Evolutionary conservation across 2,329 filamentous ascomycete species (phyloP).

Genomic region (Lasiodiplodia citricola): DNA sequence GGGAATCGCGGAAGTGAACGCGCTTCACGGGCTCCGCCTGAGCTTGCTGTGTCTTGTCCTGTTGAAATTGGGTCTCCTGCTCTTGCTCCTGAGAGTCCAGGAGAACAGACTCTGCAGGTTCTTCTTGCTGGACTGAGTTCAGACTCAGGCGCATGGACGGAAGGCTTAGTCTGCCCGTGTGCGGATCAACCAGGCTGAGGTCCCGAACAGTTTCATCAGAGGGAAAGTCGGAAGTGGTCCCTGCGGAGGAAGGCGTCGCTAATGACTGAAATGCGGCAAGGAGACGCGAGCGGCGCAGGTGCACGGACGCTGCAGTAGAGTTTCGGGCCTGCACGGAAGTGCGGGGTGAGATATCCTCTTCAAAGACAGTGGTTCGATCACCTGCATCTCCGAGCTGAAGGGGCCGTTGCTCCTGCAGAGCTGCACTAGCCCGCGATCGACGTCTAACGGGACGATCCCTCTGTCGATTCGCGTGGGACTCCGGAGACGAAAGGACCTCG

Average conservation of each 20-base stretch:
- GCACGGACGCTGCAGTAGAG: constrained; percentile 38
- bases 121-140: constrained; percentile 12
- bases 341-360: constrained; percentile 21
- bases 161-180: constrained; percentile 26
- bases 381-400: background rate
- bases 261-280: constrained; percentile 51
- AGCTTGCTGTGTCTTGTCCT: background rate
- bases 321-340: constrained; percentile 20
- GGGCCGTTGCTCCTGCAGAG: background rate
- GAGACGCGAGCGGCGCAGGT: constrained; percentile 56
- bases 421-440: constrained; percentile 11
- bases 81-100: constrained; percentile 33
- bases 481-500: constrained; percentile 56
- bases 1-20: constrained; percentile 58
- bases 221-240: constrained; percentile 4
- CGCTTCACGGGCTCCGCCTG: background rate
- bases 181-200: constrained; percentile 3
- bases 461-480: constrained; percentile 12
- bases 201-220: constrained; percentile 4
- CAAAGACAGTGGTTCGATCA: constrained; percentile 13
- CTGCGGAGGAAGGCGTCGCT: constrained; percentile 39
- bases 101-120: constrained; percentile 42
- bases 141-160: constrained; percentile 23
- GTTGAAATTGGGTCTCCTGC: background rate
- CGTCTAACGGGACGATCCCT: constrained; percentile 5